Evolutionary conservation across 1,284 basidiomycete species (phyloP), one percentile per base, ranked within the genome.

Genomic region (Sanguinoderma infundibulare): DNA sequence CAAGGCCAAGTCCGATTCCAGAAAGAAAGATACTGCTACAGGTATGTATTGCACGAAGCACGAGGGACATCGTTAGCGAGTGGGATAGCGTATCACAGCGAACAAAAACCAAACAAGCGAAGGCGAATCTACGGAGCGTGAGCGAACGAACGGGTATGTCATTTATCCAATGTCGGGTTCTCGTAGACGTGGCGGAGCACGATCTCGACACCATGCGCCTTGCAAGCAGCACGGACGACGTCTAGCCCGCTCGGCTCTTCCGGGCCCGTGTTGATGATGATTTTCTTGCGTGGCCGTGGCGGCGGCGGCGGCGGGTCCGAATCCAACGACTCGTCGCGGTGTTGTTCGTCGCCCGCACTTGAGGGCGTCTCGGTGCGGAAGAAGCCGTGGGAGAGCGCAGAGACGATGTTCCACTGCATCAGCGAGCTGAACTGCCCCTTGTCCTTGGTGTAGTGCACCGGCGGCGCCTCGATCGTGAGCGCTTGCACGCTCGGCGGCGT

Each of bases 401-500:
- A 61, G 35, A 61, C 54, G 57, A 66, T 55, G 60, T 66, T 66
- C 64, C 64, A 66, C 24, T 36, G 42, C 46, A 55, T 49, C 20
- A 66, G 57, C 15, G 64, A 59, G 52, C 55, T 59, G 60, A 50
- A 63, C 12, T 55, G 47, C 17, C 61, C 61, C 1, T 53, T n/a
- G 3, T 32, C 42, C 14, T 51, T 24, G 17, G 55, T 52, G 53
- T 56, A 62, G 47, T 62, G 44, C 17, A 57, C 32, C 1, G 61
- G 64, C 1, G 64, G 64, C 3, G 54, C 64, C 52, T 66, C 64
- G 26, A 66, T 55, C 26, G 61, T 62, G 20, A 66, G 56, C 1
- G 53, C 39, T 10, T 20, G 36, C 9, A 62, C 26, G 30, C 42
- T 24, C 12, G 51, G 46, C 15, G 51, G 64, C 14, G 51, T 55